phyloP scores from a whole-genome alignment of 805 yeast species.

The Yarrowia keelungensis region DNA sequence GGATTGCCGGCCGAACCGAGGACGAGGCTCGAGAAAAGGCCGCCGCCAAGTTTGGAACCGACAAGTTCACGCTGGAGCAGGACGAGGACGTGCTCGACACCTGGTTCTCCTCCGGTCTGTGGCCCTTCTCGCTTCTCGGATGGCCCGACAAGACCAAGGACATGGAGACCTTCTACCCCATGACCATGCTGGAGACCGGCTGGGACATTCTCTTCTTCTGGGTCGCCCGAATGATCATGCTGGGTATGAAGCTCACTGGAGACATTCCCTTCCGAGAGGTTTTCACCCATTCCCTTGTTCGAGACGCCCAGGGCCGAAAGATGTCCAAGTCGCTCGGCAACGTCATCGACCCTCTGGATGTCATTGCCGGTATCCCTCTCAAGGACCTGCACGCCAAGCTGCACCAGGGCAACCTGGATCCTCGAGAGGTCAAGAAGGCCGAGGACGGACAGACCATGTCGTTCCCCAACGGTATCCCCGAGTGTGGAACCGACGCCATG shows the following conservation, averaged over 20 bases:
- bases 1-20: constrained; percentile 87
- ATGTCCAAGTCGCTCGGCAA: constrained; percentile 98
- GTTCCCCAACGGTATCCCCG: constrained; percentile 97
- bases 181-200: constrained; percentile 96
- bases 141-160: constrained; percentile 88
- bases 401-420: constrained; percentile 82
- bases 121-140: constrained; percentile 97
- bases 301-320: constrained; percentile 99
- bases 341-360: constrained; percentile 95
- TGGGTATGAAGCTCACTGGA: constrained; percentile 90
- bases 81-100: constrained; percentile 99
- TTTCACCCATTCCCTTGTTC: constrained; percentile 96
- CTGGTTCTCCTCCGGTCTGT: constrained; percentile 97
- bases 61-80: constrained; percentile 79
- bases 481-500: constrained; percentile 99
- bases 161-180: constrained; percentile 80
- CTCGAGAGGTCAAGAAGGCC: constrained; percentile 86
- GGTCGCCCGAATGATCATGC: constrained; percentile 95
- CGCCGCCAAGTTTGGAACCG: constrained; percentile 68
- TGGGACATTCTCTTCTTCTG: constrained; percentile 99
- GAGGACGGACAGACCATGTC: constrained; percentile 84
- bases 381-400: constrained; percentile 81
- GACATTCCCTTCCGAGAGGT: constrained; percentile 93
- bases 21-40: constrained; percentile 91
- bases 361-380: constrained; percentile 84